Evolutionary conservation across 2,329 filamentous ascomycete species (phyloP), one percentile per base, ranked within the genome.

Genomic region (Aspergillus tamarii): DNA sequence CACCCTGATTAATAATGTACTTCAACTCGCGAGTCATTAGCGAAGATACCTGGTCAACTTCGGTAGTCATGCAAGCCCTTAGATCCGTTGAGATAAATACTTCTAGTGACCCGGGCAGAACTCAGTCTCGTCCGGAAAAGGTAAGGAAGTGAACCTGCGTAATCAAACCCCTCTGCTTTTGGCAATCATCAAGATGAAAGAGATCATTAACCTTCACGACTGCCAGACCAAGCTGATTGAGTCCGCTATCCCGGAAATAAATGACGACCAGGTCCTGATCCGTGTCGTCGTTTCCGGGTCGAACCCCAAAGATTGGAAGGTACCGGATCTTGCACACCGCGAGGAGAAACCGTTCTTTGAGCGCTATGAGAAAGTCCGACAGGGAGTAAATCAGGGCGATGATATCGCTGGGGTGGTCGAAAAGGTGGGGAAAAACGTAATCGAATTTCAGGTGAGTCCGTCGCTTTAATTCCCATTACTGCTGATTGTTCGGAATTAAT

Each of bases 331-430:
- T 12, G 64, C 57, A 14, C 34, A 36, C 12, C 16, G 34, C 14
- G 34, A 36, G 34, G 34, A 36, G 34, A 14, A 16, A 36, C 34
- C 34, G 34, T 36, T 7, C 14, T 36, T 36, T 36, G 34, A 36
- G 34, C 34, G 34, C 34, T 36, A 36, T 6, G 34, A 36, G 34
- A 36, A 36, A 36, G 34, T 64, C n/a, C 36, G 58, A 4, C n/a
- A 61, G 0, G 64, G 64, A 1, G 41, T 65, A 62, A 85, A 85
- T 72, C 74, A 77, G n/a, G 84, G 84, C 39, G 83, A 86, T 69
- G 84, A 85, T 66, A 83, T 85, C 52, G 83, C 83, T 0, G 83
- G 83, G 7, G 80, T 81, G 46, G 78, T 88, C 1, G 80, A 84
- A 65, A 72, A 76, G 48, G 81, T 87, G 4, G 86, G 86, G 3